Base-by-base conservation (phyloP, 352 stramenopile genomes). In the Globisporangium lucens region DNA sequence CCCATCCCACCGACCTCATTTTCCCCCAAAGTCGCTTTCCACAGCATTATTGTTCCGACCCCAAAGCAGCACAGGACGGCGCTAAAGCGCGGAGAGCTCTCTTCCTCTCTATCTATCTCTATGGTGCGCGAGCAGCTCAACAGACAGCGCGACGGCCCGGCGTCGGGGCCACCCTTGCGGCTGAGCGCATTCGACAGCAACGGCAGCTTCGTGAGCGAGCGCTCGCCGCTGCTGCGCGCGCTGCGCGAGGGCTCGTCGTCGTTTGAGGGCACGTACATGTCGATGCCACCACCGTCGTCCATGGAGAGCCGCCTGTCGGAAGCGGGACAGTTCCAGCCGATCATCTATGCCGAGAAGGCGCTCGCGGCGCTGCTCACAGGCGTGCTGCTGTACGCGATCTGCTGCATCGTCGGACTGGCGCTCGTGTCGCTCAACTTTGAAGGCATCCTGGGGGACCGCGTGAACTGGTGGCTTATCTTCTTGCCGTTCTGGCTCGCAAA, bases 401-500 rank as follows among this genome's bases (percentile, higher is more conserved):
- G 87, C 75, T 93, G 85, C 63, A 78, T 95, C 46, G 56, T 85
- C 24, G 87, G 87, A 4, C 65, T 95, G 47, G 72, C 78, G 33
- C 75, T 95, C 20, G 80, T 91, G 65, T 86, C 80, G 61, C 79
- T 95, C 47, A 95, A 95, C 66, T 87, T 89, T 35, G 87, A 95
- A 67, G 80, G 79, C 53, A 71, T 92, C 24, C 60, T 95, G n/a
- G 78, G 78, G 61, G 53, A 74, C 33, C 72, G 69, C 56, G 69
- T 90, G 55, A 92, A 90, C 66, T 95, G 87, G 87, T 95, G 85
- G 83, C 74, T 93, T 55, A 73, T 91, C 20, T 95, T 95, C 61
- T 9, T 80, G 51, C 87, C 87, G 41, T 95, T 95, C 64, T 95
- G 87, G 87, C 66, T 92, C 63, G 87, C 80, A 51, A 95, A 95